Conservation (phyloP, 345 rosid genomes). For the Schrenkiella parvula region DNA sequence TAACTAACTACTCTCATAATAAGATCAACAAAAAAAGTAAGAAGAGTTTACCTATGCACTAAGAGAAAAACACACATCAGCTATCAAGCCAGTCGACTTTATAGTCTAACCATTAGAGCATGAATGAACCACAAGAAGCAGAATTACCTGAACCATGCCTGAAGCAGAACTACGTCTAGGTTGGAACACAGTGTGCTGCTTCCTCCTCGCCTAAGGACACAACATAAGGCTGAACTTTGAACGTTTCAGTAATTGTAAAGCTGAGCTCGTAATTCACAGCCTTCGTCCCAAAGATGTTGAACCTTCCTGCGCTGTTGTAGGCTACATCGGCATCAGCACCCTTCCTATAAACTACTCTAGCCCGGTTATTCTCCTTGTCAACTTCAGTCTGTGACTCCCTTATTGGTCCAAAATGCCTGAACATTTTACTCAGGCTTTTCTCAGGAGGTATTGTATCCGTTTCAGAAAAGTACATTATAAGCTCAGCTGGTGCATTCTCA, state of each 20-base stretch:
- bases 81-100: neutral
- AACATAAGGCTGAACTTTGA: conserved; percentile 38
- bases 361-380: conserved; percentile 63
- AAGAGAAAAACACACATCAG: neutral
- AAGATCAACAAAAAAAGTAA: neutral
- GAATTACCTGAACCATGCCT: conserved; percentile 33
- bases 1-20: neutral
- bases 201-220: conserved; percentile 42
- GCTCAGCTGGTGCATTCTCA: conserved; percentile 71
- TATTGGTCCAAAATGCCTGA: conserved; percentile 77
- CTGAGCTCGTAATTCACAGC: conserved; percentile 78
- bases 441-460: conserved; percentile 68
- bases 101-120: neutral
- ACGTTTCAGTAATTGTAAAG: conserved; percentile 49
- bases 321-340: conserved; percentile 79
- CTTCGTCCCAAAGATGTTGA: conserved; percentile 67
- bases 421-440: conserved; percentile 74
- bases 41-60: no score
- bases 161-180: conserved; percentile 6
- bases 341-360: conserved; percentile 82
- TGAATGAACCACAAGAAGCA: neutral
- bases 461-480: conserved; percentile 70
- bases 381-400: conserved; percentile 69
- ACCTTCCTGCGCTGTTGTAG: conserved; percentile 66
- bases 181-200: conserved; percentile 15